Evolutionary conservation across 805 yeast genomes (phyloP).

Genomic region (Metahyphopichia silvanorum): DNA sequence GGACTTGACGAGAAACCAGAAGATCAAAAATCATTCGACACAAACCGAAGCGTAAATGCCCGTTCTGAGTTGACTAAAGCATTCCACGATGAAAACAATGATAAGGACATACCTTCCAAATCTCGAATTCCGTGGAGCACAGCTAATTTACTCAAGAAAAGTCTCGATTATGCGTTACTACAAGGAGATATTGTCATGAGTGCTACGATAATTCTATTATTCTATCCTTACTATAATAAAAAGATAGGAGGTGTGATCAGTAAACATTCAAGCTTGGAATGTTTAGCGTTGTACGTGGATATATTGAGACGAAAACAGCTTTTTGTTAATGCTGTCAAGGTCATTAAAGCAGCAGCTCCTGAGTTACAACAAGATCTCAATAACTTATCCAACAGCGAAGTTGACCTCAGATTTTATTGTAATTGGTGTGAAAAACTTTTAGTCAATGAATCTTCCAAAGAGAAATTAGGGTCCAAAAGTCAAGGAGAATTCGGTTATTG

Average conservation of each 20-base stretch:
- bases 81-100: conserved; percentile 9
- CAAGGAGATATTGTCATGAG: conserved; percentile 68
- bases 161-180: conserved; percentile 49
- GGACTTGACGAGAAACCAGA: conserved; percentile 12
- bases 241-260: conserved; percentile 16
- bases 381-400: conserved; percentile 31
- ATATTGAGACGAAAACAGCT: conserved; percentile 46
- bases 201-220: conserved; percentile 54
- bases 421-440: conserved; percentile 57
- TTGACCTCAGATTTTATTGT: conserved; percentile 51
- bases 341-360: conserved; percentile 43
- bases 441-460: conserved; percentile 54
- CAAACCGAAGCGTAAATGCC: conserved; percentile 3
- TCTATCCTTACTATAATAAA: conserved; percentile 30
- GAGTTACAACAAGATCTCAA: conserved; percentile 24
- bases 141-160: conserved; percentile 44
- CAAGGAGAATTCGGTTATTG: conserved; percentile 60
- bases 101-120: conserved; percentile 7
- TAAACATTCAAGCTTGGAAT: conserved; percentile 45
- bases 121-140: conserved; percentile 55
- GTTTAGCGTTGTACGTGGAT: conserved; percentile 55
- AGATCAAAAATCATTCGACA: conserved; percentile 6
- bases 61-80: conserved; percentile 25
- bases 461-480: conserved; percentile 14
- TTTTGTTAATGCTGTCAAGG: conserved; percentile 56